Percentiles rank a stretch among this genome's conserved stretches.
Conservation (phyloP, 129 eudicot genomes). For the Cynara cardunculus region DNA sequence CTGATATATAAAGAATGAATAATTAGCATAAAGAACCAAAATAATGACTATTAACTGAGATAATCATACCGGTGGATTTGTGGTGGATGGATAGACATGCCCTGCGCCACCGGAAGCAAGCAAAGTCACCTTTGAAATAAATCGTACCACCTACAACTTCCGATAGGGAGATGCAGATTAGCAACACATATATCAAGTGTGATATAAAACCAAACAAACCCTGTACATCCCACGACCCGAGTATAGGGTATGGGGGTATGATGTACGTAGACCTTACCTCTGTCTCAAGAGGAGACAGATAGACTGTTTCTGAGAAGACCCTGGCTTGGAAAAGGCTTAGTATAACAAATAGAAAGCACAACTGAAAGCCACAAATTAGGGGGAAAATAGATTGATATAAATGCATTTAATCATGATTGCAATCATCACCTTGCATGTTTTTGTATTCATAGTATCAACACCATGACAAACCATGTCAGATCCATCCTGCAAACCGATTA, state of each 20-base stretch:
- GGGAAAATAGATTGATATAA: background rate
- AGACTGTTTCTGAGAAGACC: too few species aligned
- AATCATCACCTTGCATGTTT: slow-evolving; percentile 67
- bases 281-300: too few species aligned
- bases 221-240: too few species aligned
- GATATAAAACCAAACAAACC: background rate
- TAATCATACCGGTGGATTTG: slow-evolving; percentile 78
- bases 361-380: background rate
- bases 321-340: background rate
- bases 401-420: background rate
- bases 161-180: slow-evolving; percentile 4
- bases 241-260: too few species aligned
- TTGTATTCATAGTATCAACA: slow-evolving; percentile 85
- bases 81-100: slow-evolving; percentile 92
- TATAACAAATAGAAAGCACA: background rate
- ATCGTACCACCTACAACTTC: slow-evolving; percentile 65
- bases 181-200: background rate
- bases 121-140: slow-evolving; percentile 93
- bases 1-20: background rate
- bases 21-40: background rate
- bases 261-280: too few species aligned
- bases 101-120: slow-evolving; percentile 99
- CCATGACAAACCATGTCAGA: slow-evolving; percentile 84
- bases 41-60: background rate
- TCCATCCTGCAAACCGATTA: slow-evolving; percentile 64